phyloP scores from a whole-genome alignment of 345 rosid species.

The Aquilaria yunnanensis region DNA sequence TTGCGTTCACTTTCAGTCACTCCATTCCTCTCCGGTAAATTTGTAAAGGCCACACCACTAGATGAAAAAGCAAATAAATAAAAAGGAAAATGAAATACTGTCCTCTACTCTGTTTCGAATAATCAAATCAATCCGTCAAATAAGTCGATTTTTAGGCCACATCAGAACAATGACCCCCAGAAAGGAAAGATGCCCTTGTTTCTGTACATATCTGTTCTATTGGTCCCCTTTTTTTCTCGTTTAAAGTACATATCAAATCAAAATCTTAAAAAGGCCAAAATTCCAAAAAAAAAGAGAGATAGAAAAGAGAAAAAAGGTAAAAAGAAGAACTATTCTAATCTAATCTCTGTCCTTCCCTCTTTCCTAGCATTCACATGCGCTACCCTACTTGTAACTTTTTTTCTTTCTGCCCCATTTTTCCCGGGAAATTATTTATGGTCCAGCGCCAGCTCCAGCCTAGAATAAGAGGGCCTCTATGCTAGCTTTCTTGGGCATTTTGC shows the following conservation, averaged over 20 bases:
- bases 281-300: constrained; percentile 3
- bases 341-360: not conserved
- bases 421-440: constrained; percentile 15
- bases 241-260: constrained; percentile 14
- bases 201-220: constrained; percentile 15
- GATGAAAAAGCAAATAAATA: constrained; percentile 4
- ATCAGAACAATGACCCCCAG: constrained; percentile 4
- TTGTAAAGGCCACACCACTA: constrained; percentile 11
- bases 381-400: constrained; percentile 2
- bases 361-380: not conserved
- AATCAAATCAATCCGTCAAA: constrained; percentile 4
- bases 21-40: not conserved
- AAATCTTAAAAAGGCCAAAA: constrained; percentile 7
- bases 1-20: not conserved
- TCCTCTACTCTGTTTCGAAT: constrained; percentile 6
- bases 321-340: not conserved
- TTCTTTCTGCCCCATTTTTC: constrained; percentile 7
- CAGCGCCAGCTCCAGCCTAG: constrained; percentile 28
- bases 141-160: not conserved
- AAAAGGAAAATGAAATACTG: not conserved
- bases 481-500: constrained; percentile 61
- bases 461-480: constrained; percentile 57
- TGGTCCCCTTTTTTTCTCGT: not conserved
- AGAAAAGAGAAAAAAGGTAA: not conserved
- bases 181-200: constrained; percentile 20